phyloP scores from a whole-genome alignment of 768 basidiomycete species.

The Cyathus striatus region DNA sequence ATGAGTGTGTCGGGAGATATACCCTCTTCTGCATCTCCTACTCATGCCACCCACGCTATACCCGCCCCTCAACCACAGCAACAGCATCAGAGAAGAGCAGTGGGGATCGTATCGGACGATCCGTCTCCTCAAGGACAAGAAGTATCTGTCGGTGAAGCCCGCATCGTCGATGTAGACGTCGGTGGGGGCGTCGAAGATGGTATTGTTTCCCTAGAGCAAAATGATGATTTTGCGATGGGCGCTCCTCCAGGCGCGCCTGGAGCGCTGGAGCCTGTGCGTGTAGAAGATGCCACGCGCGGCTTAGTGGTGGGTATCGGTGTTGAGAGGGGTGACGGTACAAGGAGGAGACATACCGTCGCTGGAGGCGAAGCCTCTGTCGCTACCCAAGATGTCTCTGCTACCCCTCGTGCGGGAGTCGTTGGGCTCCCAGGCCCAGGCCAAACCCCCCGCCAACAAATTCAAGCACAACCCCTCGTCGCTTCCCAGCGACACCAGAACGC shows the following conservation, averaged over 20 bases:
- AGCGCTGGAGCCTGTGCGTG: slow-evolving; percentile 37
- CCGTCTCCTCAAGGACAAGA: background rate
- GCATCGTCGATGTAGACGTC: slow-evolving; percentile 30
- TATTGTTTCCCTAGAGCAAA: slow-evolving; percentile 71
- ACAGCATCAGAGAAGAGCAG: slow-evolving; percentile 19
- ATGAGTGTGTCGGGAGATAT: slow-evolving; percentile 14
- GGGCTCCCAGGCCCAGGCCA: slow-evolving; percentile 35
- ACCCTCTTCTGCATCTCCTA: slow-evolving; percentile 25
- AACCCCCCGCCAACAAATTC: background rate
- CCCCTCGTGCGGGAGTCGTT: slow-evolving; percentile 58
- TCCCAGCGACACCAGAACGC: slow-evolving; percentile 21
- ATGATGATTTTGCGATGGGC: slow-evolving; percentile 87
- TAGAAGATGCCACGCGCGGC: slow-evolving; percentile 15
- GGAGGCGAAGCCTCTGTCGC: slow-evolving; percentile 39
- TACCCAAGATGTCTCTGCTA: no score
- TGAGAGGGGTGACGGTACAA: slow-evolving; percentile 14
- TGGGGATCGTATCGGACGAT: slow-evolving; percentile 35
- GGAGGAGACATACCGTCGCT: slow-evolving; percentile 15
- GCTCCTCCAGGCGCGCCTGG: slow-evolving; percentile 88
- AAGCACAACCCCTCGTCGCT: slow-evolving; percentile 3
- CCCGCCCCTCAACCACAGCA: slow-evolving; percentile 14
- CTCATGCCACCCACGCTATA: slow-evolving; percentile 19
- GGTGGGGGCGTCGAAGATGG: slow-evolving; percentile 67
- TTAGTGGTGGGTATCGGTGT: slow-evolving; percentile 9
- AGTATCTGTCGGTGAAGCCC: slow-evolving; percentile 23